Conservation (phyloP, 164 flowering plant species). For the Vitis riparia region DNA sequence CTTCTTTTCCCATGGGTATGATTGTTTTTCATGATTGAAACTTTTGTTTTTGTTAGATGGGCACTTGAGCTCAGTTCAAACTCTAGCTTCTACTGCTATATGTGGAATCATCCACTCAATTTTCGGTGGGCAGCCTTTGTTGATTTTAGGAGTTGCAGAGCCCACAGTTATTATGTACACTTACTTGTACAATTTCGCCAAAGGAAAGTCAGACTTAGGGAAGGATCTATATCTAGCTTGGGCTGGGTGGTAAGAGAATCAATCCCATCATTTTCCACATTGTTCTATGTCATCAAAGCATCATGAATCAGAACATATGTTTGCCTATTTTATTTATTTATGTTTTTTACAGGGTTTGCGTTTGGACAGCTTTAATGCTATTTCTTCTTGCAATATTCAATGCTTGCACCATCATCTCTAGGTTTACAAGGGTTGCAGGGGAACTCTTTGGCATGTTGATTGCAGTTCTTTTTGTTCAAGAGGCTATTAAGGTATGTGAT, state of each 20-base stretch:
- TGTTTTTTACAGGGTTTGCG: conserved; percentile 46
- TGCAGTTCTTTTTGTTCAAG: conserved; percentile 57
- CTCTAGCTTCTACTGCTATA: conserved; percentile 45
- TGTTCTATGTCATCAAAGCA: background rate
- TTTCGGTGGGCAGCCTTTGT: conserved; percentile 49
- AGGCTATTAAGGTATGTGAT: conserved; percentile 47
- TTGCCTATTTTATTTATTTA: background rate
- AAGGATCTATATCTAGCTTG: conserved; percentile 38
- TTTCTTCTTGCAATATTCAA: conserved; percentile 50
- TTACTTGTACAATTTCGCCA: conserved; percentile 37
- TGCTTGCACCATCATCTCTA: conserved; percentile 40
- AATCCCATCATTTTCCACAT: background rate
- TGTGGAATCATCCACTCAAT: conserved; percentile 49
- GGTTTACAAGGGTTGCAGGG: conserved; percentile 59
- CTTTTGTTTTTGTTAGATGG: conserved; percentile 28
- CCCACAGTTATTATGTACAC: conserved; percentile 54
- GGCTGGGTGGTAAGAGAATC: conserved; percentile 41
- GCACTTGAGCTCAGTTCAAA: conserved; percentile 41
- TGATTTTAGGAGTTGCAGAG: conserved; percentile 52
- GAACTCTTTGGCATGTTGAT: conserved; percentile 64
- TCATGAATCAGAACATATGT: background rate
- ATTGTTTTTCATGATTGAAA: background rate
- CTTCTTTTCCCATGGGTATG: no score
- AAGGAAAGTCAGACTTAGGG: conserved; percentile 34
- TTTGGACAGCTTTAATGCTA: conserved; percentile 51